Percentiles rank a stretch among this genome's conserved stretches.
These are phyloP conservation scores for Malus hybrid DNA, from an alignment of 331 rosid genomes.

Conservation along the genomic window DNA sequence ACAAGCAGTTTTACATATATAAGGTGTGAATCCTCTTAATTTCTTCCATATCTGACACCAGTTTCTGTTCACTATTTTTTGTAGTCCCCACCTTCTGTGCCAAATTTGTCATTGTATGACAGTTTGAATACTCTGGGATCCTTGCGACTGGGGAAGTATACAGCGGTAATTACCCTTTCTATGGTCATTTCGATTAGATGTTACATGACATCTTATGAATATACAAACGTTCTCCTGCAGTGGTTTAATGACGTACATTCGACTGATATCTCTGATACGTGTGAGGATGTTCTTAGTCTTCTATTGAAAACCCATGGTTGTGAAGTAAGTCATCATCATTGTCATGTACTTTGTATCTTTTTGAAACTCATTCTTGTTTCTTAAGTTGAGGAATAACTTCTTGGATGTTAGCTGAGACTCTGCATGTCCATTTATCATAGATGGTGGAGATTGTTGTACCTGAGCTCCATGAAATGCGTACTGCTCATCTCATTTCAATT, in stretches of 20 bases:
- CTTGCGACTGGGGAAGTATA: conserved; percentile 70
- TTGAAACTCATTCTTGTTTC: conserved; percentile 2
- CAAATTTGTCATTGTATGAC: conserved; percentile 3
- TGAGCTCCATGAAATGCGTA: conserved; percentile 74
- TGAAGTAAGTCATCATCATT: conserved; percentile 50
- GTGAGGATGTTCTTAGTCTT: conserved; percentile 71
- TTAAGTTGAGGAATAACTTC: background rate
- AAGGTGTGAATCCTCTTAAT: background rate
- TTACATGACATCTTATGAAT: conserved; percentile 12
- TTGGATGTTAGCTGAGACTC: conserved; percentile 8
- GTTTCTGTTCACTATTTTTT: background rate
- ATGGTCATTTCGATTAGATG: conserved; percentile 7
- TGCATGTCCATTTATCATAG: conserved; percentile 21
- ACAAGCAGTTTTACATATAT: background rate
- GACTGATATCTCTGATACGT: conserved; percentile 65
- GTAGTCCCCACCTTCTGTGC: conserved; percentile 68
- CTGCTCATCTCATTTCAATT: conserved; percentile 79
- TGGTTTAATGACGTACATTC: conserved; percentile 89
- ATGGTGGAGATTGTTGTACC: conserved; percentile 72
- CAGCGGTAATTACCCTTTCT: conserved; percentile 43
- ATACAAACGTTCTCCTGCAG: conserved; percentile 35
- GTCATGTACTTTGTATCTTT: background rate
- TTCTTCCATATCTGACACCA: background rate
- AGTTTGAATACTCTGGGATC: conserved; percentile 53
- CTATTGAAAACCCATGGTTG: conserved; percentile 64